Conservation (phyloP, 371 early-diverging fungal species). For the Mucor plumbeus region DNA sequence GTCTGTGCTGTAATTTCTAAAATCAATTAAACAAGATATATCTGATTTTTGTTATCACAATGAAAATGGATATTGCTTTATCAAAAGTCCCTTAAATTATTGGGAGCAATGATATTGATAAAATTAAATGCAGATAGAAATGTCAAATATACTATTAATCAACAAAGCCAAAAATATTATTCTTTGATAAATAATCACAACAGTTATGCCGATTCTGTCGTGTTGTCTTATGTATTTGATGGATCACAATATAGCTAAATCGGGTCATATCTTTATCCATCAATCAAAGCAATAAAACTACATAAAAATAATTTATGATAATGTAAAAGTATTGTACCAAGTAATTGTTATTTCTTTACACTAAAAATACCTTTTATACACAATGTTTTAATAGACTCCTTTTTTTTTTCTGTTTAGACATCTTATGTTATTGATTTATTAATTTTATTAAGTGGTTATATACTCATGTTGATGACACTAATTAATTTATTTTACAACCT, state of each 20-base stretch:
- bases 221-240: slow-evolving; percentile 51
- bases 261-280: slow-evolving; percentile 17
- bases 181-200: slow-evolving; percentile 9
- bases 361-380: too few relatives aligned
- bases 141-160: slow-evolving; percentile 37
- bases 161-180: slow-evolving; percentile 26
- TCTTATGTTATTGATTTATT: neutral
- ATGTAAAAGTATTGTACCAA: neutral
- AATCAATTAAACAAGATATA: neutral
- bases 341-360: neutral
- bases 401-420: neutral
- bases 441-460: neutral
- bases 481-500: neutral
- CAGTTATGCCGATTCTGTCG: slow-evolving; percentile 12
- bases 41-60: slow-evolving; percentile 9
- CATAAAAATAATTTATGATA: slow-evolving; percentile 22
- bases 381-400: too few relatives aligned
- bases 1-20: neutral
- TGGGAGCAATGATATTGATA: slow-evolving; percentile 46
- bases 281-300: slow-evolving; percentile 52
- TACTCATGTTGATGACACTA: neutral
- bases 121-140: slow-evolving; percentile 37
- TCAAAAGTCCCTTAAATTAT: slow-evolving; percentile 39
- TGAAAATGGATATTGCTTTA: slow-evolving; percentile 22
- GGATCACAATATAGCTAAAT: slow-evolving; percentile 39